Evolutionary conservation across 345 rosid species (phyloP).

Genomic region (Cardiospermum halicacabum): DNA sequence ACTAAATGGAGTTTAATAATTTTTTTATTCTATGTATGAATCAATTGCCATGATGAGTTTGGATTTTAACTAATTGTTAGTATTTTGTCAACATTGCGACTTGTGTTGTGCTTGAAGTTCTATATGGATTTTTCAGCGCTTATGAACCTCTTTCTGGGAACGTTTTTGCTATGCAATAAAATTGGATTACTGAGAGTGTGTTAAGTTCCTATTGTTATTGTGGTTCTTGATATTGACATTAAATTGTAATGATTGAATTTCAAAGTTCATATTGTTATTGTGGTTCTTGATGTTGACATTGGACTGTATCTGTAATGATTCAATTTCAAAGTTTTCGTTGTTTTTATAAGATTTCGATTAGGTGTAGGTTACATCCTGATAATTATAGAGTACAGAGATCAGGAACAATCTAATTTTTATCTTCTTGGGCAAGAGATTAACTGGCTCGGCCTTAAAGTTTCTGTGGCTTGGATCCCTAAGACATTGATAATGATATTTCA

Average conservation of each 20-base stretch:
- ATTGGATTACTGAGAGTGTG: not conserved
- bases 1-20: not conserved
- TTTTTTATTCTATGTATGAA: not conserved
- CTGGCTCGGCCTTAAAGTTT: too few relatives aligned
- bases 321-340: too few relatives aligned
- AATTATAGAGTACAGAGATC: too few relatives aligned
- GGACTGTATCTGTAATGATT: not conserved
- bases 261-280: too few relatives aligned
- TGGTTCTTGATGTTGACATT: not conserved
- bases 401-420: too few relatives aligned
- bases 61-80: slow-evolving; percentile 12
- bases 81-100: slow-evolving; percentile 63
- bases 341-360: too few relatives aligned
- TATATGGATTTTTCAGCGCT: slow-evolving; percentile 56
- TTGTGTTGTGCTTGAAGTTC: slow-evolving; percentile 67
- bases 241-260: too few relatives aligned
- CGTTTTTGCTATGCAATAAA: slow-evolving; percentile 75
- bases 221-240: too few relatives aligned
- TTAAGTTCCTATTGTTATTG: not conserved
- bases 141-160: slow-evolving; percentile 82
- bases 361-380: too few relatives aligned
- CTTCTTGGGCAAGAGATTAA: too few relatives aligned
- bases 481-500: too few relatives aligned
- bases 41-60: not conserved
- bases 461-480: too few relatives aligned